phyloP scores from a whole-genome alignment of 1,284 basidiomycete species.

The Volvariella volvacea region DNA sequence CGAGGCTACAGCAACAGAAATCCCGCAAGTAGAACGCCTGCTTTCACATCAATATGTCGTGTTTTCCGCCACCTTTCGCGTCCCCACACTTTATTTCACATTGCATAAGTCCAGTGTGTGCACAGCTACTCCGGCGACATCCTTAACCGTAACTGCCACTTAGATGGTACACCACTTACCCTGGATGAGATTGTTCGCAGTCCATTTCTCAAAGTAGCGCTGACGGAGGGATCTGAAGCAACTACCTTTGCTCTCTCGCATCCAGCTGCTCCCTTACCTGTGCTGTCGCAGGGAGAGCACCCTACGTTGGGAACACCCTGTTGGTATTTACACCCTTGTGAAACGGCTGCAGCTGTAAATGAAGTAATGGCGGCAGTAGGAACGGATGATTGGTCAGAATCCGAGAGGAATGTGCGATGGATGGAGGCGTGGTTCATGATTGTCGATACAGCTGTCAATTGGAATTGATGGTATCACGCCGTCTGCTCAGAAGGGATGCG shows the following conservation, averaged over 20 bases:
- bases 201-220: constrained; percentile 47
- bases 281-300: constrained; percentile 80
- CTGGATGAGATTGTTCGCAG: constrained; percentile 50
- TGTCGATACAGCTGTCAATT: constrained; percentile 53
- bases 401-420: constrained; percentile 36
- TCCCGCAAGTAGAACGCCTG: constrained; percentile 19
- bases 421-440: constrained; percentile 73
- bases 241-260: constrained; percentile 49
- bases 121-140: constrained; percentile 2
- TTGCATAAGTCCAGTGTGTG: constrained; percentile 59
- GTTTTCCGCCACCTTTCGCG: constrained; percentile 67
- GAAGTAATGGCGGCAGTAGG: constrained; percentile 56
- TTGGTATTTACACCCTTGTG: constrained; percentile 84
- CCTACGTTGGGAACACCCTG: constrained; percentile 63
- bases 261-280: constrained; percentile 51
- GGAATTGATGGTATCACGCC: constrained; percentile 11
- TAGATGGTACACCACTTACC: constrained; percentile 60
- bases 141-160: constrained; percentile 10
- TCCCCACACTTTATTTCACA: constrained; percentile 76
- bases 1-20: constrained; percentile 19
- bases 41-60: constrained; percentile 57
- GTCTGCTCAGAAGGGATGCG: too few relatives aligned
- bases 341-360: constrained; percentile 54
- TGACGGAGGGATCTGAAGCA: constrained; percentile 35
- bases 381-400: constrained; percentile 20